These are phyloP conservation scores for Oxytropis ochrocephala DNA, from an alignment of 306 rosid species.

Conservation along the genomic window DNA sequence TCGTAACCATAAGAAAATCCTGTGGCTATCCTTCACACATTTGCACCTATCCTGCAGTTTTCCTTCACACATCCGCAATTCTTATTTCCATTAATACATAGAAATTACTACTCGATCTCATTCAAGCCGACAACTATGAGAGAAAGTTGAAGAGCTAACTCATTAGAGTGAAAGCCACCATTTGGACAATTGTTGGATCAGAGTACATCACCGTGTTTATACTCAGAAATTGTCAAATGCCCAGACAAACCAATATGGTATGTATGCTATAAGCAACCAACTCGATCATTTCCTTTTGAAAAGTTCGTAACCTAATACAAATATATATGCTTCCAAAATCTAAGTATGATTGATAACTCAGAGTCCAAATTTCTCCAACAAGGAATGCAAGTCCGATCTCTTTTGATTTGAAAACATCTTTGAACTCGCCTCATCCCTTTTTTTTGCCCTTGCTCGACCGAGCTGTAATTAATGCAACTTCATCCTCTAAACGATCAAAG, in stretches of 20 bases:
- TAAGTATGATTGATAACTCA: constrained; percentile 37
- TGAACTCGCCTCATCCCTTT: constrained; percentile 30
- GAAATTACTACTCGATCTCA: too few species aligned
- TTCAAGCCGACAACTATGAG: constrained; percentile 76
- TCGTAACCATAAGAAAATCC: too few species aligned
- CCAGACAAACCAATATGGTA: constrained; percentile 36
- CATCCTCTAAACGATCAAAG: constrained; percentile 64
- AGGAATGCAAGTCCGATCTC: constrained; percentile 82
- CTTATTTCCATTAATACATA: too few species aligned
- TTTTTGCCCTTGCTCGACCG: constrained; percentile 57
- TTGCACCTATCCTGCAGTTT: too few species aligned
- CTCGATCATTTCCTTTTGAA: not conserved
- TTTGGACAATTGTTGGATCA: constrained; percentile 91
- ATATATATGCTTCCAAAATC: not conserved
- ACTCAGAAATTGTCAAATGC: constrained; percentile 93
- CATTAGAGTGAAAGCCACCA: constrained; percentile 79
- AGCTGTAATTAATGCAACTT: constrained; percentile 49
- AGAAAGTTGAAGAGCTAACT: constrained; percentile 74
- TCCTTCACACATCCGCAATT: too few species aligned
- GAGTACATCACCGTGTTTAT: constrained; percentile 97
- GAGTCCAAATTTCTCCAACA: constrained; percentile 83
- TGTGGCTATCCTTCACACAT: too few species aligned
- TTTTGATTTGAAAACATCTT: constrained; percentile 58
- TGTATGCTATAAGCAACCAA: not conserved
- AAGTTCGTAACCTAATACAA: not conserved